Percentiles rank a stretch among this genome's conserved stretches.
Evolutionary conservation across 768 basidiomycete species (phyloP).

Genomic region (Tulasnella sp.): DNA sequence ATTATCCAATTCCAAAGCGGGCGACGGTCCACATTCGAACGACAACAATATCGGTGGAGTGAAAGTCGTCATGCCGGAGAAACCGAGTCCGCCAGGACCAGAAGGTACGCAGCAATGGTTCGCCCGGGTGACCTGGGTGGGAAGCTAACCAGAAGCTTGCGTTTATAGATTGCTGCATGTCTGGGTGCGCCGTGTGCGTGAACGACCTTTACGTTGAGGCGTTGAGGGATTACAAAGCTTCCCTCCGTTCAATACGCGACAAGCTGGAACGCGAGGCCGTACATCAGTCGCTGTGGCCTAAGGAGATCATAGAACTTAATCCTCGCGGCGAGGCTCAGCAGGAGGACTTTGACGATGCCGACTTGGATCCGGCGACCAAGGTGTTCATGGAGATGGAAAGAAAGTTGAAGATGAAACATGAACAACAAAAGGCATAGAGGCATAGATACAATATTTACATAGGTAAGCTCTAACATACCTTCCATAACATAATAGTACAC

Average conservation of each 20-base stretch:
- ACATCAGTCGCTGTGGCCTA: constrained; percentile 4
- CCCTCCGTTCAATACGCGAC: constrained; percentile 26
- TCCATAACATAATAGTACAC: background rate
- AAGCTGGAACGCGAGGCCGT: background rate
- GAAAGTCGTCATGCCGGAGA: constrained; percentile 15
- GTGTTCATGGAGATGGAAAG: constrained; percentile 27
- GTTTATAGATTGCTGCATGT: constrained; percentile 31
- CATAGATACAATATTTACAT: constrained; percentile 1
- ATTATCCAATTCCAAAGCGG: constrained; percentile 1
- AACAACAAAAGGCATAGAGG: background rate
- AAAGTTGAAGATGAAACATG: constrained; percentile 29
- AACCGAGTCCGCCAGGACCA: constrained; percentile 29
- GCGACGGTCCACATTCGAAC: background rate
- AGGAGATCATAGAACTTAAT: constrained; percentile 6
- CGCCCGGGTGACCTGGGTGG: no score
- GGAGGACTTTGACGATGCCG: constrained; percentile 13
- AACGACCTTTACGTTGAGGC: constrained; percentile 32
- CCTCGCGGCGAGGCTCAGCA: background rate
- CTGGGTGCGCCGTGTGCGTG: constrained; percentile 33
- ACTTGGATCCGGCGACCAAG: constrained; percentile 24
- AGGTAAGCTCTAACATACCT: background rate
- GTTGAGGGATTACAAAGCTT: constrained; percentile 13
- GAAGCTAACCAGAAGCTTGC: background rate
- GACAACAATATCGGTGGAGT: constrained; percentile 5
- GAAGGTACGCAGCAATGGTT: no score